Percentiles rank a stretch among this genome's conserved stretches.
These are phyloP conservation scores for Plasmodium gaboni DNA, from an alignment of 169 alveolate species.

Conservation along the genomic window DNA sequence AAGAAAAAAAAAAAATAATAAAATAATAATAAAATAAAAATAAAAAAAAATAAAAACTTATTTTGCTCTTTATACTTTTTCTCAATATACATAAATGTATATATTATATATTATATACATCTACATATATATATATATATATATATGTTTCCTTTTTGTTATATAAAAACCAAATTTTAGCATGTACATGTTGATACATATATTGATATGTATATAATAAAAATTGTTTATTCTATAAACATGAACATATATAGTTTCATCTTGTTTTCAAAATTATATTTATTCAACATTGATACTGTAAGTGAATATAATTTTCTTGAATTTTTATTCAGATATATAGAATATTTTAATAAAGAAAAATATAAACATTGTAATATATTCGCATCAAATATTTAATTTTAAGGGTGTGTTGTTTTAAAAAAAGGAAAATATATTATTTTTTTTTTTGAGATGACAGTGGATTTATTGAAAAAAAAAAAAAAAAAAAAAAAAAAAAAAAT, in stretches of 20 bases:
- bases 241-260: slow-evolving; percentile 3
- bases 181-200: slow-evolving; percentile 7
- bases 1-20: too few relatives aligned
- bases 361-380: background rate
- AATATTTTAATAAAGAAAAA: slow-evolving; percentile 12
- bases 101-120: background rate
- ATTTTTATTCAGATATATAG: slow-evolving; percentile 9
- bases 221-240: background rate
- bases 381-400: background rate
- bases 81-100: background rate
- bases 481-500: too few relatives aligned
- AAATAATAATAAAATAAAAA: background rate
- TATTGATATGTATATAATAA: slow-evolving; percentile 2
- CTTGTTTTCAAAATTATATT: slow-evolving; percentile 23
- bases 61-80: background rate
- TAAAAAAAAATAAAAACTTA: background rate
- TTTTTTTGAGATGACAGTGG: too few relatives aligned
- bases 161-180: background rate
- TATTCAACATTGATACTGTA: slow-evolving; percentile 3
- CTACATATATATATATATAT: background rate
- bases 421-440: too few relatives aligned
- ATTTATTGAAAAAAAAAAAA: too few relatives aligned
- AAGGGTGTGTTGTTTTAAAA: too few relatives aligned
- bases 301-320: slow-evolving; percentile 10
- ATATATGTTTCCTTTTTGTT: slow-evolving; percentile 3